Evolutionary conservation across 176 grass and related monocot genomes (phyloP), one percentile per base, ranked within the genome.

Genomic region (Tillandsia fasciculata): DNA sequence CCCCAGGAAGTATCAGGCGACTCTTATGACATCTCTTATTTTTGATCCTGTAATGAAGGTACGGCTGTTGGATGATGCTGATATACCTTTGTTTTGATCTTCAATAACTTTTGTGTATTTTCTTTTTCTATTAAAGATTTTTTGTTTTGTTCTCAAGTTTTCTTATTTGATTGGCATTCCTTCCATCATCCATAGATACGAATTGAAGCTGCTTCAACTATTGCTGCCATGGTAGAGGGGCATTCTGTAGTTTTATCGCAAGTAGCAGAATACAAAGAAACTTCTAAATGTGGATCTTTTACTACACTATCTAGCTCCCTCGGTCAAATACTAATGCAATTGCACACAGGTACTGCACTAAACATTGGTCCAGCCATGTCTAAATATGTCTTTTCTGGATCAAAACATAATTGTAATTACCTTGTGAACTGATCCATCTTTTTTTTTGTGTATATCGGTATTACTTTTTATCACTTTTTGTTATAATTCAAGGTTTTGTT

Each of bases 1-100:
- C 47, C 70, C 65, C 77, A 96, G 92, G 72, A 96, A 91, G 78
- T 84, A 89, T 81, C 85, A 88, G 78, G 83, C 88, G 48, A 96
- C 86, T 83, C 83, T 96, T 51, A 91, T 96, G 88, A 91, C 88
- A 78, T 96, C 81, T 72, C 72, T 96, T 76, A 86, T 96, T 53
- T 96, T 96, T 80, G 92, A 91, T 86, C 86, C 92, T 76, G 71
- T 92, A 74, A 71, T 74, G 18, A 96, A 89, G 92, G 88, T 96
- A 89, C 54, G 65, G 50, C 51, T 69, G 27, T 57, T 63, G 6
- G 2, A 28, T 67, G 23, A 61, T 71, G 57, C 47, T 20, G 20
- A 49, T 59, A 68, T 58, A 64, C 69, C 3, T 58, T 57, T 8
- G 20, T 15, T 59, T 14, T 73, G 52, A 70, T 26, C 1, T 81